phyloP scores from a whole-genome alignment of 495 filamentous ascomycete species.

The Cetradonia linearis region DNA sequence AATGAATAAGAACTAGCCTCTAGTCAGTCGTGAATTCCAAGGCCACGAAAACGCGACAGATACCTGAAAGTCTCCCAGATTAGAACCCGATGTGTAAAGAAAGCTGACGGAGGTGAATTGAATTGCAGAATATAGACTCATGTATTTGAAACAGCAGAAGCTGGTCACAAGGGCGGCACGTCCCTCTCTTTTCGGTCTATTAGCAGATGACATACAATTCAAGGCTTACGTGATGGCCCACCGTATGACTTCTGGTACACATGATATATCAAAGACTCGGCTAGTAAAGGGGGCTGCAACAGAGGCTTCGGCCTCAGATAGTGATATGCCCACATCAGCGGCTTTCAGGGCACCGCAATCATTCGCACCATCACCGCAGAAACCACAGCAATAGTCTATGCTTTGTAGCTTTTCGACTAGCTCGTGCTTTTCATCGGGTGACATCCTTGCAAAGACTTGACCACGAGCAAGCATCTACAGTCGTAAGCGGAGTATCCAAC shows the following conservation, averaged over 20 bases:
- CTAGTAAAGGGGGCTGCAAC: conserved; percentile 97
- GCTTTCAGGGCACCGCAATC: conserved; percentile 97
- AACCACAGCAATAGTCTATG: conserved; percentile 90
- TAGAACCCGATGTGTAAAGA: conserved; percentile 88
- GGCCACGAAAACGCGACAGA: conserved; percentile 5
- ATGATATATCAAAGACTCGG: conserved; percentile 90
- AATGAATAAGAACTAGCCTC: conserved; percentile 72
- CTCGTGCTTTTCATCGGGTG: conserved; percentile 97
- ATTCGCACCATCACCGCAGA: conserved; percentile 97
- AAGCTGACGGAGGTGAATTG: conserved; percentile 99
- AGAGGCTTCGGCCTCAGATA: conserved; percentile 95
- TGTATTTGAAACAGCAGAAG: conserved; percentile 99
- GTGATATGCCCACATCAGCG: conserved; percentile 95
- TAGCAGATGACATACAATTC: not conserved
- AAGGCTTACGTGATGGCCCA: conserved; percentile 26
- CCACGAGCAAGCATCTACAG: conserved; percentile 74
- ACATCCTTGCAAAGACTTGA: conserved; percentile 97
- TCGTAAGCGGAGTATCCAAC: conserved; percentile 1
- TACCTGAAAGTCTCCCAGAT: conserved; percentile 92
- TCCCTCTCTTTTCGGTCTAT: conserved; percentile 54
- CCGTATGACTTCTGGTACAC: conserved; percentile 87
- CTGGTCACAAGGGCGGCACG: conserved; percentile 91
- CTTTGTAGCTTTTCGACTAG: conserved; percentile 94
- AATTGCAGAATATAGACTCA: conserved; percentile 97
- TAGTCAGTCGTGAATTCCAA: conserved; percentile 14